Percentiles rank a stretch among this genome's conserved stretches.
These are phyloP conservation scores for Oryza rufipogon DNA, from an alignment of 176 grass and related monocot genomes.

Conservation along the genomic window DNA sequence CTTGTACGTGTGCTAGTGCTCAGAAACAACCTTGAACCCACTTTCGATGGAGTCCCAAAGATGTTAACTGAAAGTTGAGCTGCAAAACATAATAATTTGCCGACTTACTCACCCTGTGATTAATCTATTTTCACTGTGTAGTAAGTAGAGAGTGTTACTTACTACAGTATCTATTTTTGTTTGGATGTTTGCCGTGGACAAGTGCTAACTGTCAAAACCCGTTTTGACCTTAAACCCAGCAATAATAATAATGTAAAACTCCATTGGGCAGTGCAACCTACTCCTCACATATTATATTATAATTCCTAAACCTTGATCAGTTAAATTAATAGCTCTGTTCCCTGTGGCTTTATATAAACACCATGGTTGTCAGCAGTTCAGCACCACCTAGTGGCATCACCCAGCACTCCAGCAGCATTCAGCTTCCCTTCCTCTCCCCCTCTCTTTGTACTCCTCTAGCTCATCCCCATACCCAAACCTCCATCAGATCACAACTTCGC, in stretches of 20 bases:
- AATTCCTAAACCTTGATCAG: not conserved
- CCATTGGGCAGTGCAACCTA: conserved; percentile 60
- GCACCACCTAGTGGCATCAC: conserved; percentile 8
- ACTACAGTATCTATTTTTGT: not conserved
- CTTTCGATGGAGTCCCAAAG: not conserved
- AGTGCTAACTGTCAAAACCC: conserved; percentile 37
- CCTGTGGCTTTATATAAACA: conserved; percentile 52
- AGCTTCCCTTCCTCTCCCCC: conserved; percentile 4
- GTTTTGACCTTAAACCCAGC: conserved; percentile 28
- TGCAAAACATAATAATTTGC: not conserved
- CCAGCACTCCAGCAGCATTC: conserved; percentile 6
- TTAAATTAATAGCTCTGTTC: not conserved
- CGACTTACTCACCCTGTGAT: not conserved
- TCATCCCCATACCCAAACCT: not conserved
- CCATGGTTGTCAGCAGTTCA: conserved; percentile 12
- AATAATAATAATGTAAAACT: not conserved
- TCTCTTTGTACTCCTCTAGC: not conserved
- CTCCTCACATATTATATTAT: conserved; percentile 31
- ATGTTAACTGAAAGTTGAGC: not conserved
- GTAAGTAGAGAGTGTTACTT: not conserved
- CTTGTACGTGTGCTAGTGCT: conserved; percentile 17
- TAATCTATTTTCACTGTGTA: conserved; percentile 3
- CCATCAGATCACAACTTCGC: not conserved
- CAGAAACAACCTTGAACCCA: not conserved
- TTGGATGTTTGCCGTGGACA: conserved; percentile 28